Conservation (phyloP, 2,329 filamentous ascomycete species). For the Trichoderma sp. region DNA sequence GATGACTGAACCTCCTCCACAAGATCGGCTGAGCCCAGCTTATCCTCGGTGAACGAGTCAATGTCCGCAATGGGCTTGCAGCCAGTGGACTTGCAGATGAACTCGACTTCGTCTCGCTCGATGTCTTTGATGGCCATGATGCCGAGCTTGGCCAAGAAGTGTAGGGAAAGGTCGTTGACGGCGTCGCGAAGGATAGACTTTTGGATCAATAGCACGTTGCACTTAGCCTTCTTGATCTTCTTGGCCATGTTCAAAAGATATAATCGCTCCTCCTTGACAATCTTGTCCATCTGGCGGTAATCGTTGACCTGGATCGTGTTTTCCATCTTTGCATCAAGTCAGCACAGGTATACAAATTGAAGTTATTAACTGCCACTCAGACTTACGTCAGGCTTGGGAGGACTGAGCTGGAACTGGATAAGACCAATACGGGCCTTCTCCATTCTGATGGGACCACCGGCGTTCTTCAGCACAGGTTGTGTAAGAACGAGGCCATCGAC, state of each 20-base stretch:
- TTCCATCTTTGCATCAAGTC: conserved; percentile 68
- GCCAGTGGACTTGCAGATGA: conserved; percentile 97
- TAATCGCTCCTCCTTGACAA: conserved; percentile 96
- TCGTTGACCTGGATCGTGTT: conserved; percentile 99
- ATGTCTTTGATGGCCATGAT: conserved; percentile 97
- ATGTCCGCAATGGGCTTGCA: conserved; percentile 99
- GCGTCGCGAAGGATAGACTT: conserved; percentile 98
- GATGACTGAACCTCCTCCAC: conserved; percentile 88
- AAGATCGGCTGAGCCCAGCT: conserved; percentile 88
- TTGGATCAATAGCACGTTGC: conserved; percentile 96
- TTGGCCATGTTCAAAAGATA: conserved; percentile 99
- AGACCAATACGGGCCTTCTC: conserved; percentile 97
- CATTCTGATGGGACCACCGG: conserved; percentile 84
- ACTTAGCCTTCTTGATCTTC: conserved; percentile 99
- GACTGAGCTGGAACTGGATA: conserved; percentile 98
- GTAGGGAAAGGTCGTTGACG: conserved; percentile 94
- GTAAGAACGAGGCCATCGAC: conserved; percentile 91
- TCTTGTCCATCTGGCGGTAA: conserved; percentile 99
- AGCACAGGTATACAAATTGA: conserved; percentile 24
- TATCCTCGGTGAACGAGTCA: conserved; percentile 98
- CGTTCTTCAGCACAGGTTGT: conserved; percentile 90
- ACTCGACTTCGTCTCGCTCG: conserved; percentile 97
- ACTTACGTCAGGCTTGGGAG: conserved; percentile 90
- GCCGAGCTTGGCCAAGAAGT: conserved; percentile 96
- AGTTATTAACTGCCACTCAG: not conserved